Evolutionary conservation across 208 protist genomes (phyloP).

Genomic region (Trypanosoma lewisi): DNA sequence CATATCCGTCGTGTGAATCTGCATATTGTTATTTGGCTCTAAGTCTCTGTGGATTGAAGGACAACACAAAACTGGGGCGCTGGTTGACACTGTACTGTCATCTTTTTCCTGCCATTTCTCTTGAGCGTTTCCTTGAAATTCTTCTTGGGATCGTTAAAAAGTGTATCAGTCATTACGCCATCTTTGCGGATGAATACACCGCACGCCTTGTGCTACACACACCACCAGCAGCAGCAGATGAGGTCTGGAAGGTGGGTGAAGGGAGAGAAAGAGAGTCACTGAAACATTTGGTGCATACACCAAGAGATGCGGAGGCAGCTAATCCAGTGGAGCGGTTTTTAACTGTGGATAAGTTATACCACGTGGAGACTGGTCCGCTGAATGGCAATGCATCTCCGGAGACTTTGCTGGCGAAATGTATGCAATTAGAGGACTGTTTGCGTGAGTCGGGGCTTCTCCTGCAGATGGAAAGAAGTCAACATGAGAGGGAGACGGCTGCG

Average conservation of each 20-base stretch:
- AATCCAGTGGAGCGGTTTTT: not conserved
- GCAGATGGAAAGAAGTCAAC: constrained; percentile 2
- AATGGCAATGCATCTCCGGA: not conserved
- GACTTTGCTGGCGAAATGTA: not conserved
- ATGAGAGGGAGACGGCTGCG: not conserved
- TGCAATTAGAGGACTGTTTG: constrained; percentile 3
- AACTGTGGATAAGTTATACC: not conserved
- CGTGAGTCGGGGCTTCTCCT: constrained; percentile 5
- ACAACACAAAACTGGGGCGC: constrained; percentile 23
- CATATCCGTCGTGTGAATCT: constrained; percentile 12
- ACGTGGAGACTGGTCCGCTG: not conserved
- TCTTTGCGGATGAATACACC: constrained; percentile 48
- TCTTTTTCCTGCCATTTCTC: constrained; percentile 43
- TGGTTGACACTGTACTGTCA: constrained; percentile 57
- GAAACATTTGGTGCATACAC: constrained; percentile 8
- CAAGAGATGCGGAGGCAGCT: constrained; percentile 3
- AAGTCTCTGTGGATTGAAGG: constrained; percentile 19
- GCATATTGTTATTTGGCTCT: constrained; percentile 34
- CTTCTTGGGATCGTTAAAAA: constrained; percentile 22
- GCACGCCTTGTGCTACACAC: constrained; percentile 35
- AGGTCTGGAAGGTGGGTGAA: not conserved
- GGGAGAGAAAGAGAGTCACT: not conserved
- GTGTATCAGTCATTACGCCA: constrained; percentile 8
- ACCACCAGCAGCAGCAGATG: not conserved
- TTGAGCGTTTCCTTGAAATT: constrained; percentile 44